phyloP scores from a whole-genome alignment of 768 basidiomycete species.

The Xanthoconium purpureum region DNA sequence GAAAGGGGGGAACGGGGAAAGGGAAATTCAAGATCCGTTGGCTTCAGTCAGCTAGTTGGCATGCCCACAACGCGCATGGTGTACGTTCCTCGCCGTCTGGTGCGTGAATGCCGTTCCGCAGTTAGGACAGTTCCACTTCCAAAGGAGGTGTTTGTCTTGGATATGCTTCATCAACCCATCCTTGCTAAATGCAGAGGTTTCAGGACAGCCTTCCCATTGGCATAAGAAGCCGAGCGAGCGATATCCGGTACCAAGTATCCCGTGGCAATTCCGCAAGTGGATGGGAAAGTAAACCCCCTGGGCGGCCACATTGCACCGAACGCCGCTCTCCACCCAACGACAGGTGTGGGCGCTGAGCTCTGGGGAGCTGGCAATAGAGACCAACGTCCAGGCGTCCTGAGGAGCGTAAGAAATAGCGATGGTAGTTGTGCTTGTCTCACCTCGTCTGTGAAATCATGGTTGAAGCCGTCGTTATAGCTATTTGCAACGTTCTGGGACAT shows the following conservation, averaged over 20 bases:
- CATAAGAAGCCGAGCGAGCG: conserved; percentile 14
- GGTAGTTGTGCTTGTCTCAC: conserved; percentile 5
- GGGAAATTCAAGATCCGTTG: not conserved
- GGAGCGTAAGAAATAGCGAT: conserved; percentile 8
- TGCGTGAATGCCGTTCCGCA: conserved; percentile 20
- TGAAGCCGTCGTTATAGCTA: conserved; percentile 21
- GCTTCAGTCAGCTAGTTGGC: conserved; percentile 1
- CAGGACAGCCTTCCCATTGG: conserved; percentile 25
- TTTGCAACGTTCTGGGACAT: conserved; percentile 22
- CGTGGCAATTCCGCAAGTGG: conserved; percentile 22
- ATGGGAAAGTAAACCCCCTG: conserved; percentile 16
- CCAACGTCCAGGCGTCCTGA: conserved; percentile 24
- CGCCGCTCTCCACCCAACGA: conserved; percentile 18
- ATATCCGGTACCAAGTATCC: conserved; percentile 11
- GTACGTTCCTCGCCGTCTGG: conserved; percentile 18
- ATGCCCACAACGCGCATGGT: conserved; percentile 12
- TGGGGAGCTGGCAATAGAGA: conserved; percentile 28
- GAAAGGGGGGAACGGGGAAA: not conserved
- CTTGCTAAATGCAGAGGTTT: conserved; percentile 15
- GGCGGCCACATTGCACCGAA: conserved; percentile 10
- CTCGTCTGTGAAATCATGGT: conserved; percentile 32
- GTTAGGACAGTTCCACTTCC: conserved; percentile 25
- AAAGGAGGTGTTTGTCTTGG: conserved; percentile 24
- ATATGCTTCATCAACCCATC: conserved; percentile 25
- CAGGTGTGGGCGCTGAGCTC: conserved; percentile 25